These are phyloP conservation scores for Starmerella apis DNA, from an alignment of 805 yeast genomes.

Conservation along the genomic window DNA sequence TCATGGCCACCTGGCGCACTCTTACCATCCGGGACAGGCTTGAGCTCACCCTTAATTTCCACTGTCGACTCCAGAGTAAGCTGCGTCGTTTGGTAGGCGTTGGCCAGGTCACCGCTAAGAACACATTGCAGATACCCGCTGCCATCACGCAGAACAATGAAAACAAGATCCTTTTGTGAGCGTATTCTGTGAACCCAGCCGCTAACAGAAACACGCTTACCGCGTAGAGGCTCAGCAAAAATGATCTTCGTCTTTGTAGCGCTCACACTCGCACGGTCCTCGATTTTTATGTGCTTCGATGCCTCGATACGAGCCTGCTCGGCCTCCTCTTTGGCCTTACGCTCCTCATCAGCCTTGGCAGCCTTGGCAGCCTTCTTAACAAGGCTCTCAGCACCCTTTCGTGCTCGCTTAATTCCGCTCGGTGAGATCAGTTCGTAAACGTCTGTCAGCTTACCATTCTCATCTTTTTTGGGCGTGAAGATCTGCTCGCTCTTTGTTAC, in stretches of 20 bases:
- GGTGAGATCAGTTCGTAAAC: conserved; percentile 71
- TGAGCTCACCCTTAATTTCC: conserved; percentile 65
- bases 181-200: conserved; percentile 98
- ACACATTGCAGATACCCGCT: conserved; percentile 83
- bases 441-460: conserved; percentile 26
- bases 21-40: conserved; percentile 87
- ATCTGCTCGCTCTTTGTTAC: conserved; percentile 40
- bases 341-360: conserved; percentile 43
- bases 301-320: conserved; percentile 69
- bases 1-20: conserved; percentile 97
- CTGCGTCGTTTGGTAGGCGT: conserved; percentile 72
- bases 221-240: conserved; percentile 45
- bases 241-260: conserved; percentile 61
- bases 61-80: conserved; percentile 85
- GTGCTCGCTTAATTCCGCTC: conserved; percentile 89
- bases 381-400: conserved; percentile 87
- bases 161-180: conserved; percentile 81
- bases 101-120: conserved; percentile 81
- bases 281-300: conserved; percentile 64
- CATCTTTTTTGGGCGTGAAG: conserved; percentile 45
- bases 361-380: conserved; percentile 70
- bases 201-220: conserved; percentile 60
- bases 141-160: conserved; percentile 90
- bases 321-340: conserved; percentile 43
- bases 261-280: conserved; percentile 56